Percentiles rank a stretch among this genome's conserved stretches.
Evolutionary conservation across 352 stramenopile species (phyloP).

Genomic region (Aphanomyces stellatus): DNA sequence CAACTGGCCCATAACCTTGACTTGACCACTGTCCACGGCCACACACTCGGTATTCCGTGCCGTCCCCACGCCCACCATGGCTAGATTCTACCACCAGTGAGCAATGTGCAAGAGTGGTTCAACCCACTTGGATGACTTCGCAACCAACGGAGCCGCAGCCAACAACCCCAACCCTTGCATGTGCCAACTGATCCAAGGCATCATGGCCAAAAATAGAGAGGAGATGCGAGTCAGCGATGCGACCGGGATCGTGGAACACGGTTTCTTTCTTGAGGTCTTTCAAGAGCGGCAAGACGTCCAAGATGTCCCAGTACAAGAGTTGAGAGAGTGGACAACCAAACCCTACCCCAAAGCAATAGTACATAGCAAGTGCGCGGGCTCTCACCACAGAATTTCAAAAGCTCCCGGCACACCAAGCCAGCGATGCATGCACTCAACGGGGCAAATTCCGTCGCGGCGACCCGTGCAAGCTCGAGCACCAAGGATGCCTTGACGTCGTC

Average conservation of each 20-base stretch:
- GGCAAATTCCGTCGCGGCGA: slow-evolving; percentile 28
- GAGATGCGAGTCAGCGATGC: neutral
- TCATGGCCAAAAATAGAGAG: slow-evolving; percentile 13
- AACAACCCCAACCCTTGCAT: slow-evolving; percentile 16
- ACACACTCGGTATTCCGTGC: neutral
- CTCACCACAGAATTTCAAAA: slow-evolving; percentile 26
- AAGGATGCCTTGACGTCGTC: slow-evolving; percentile 17
- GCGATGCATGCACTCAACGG: slow-evolving; percentile 31
- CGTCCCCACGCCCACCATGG: neutral
- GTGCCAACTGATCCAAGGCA: slow-evolving; percentile 7
- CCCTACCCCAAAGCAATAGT: slow-evolving; percentile 10
- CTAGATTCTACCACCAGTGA: slow-evolving; percentile 16
- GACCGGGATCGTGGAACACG: neutral
- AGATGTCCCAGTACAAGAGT: slow-evolving; percentile 31
- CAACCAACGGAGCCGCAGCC: slow-evolving; percentile 20
- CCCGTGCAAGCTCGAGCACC: slow-evolving; percentile 22
- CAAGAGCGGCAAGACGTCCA: slow-evolving; percentile 13
- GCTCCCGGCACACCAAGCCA: slow-evolving; percentile 27
- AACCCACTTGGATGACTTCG: slow-evolving; percentile 25
- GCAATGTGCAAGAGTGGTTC: slow-evolving; percentile 10
- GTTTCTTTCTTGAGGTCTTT: slow-evolving; percentile 15
- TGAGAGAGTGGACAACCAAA: slow-evolving; percentile 22
- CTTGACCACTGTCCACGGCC: neutral
- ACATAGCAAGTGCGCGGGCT: slow-evolving; percentile 12
- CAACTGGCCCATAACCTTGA: neutral